Percentiles rank a stretch among this genome's conserved stretches.
Evolutionary conservation across 2,329 filamentous ascomycete genomes (phyloP).

Genomic region (Claviceps monticola): DNA sequence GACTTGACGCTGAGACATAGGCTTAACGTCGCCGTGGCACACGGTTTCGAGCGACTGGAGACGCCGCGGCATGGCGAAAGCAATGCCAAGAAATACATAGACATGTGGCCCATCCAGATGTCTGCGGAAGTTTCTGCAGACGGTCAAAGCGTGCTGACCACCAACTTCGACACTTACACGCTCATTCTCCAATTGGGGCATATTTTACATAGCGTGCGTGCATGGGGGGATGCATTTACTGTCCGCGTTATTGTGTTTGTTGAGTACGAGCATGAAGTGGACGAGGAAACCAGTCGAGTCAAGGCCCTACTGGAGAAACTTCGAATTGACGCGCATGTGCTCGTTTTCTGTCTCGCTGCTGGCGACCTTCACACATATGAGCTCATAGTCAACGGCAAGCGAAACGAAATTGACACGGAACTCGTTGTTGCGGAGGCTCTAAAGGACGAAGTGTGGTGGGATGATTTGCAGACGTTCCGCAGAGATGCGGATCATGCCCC

Average conservation of each 20-base stretch:
- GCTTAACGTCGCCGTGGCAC: conserved; percentile 74
- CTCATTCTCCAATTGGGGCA: conserved; percentile 79
- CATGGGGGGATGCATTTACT: conserved; percentile 61
- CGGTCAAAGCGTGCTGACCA: conserved; percentile 57
- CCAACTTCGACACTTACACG: conserved; percentile 81
- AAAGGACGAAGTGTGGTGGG: conserved; percentile 70
- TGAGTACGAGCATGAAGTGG: conserved; percentile 73
- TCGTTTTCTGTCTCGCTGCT: conserved; percentile 70
- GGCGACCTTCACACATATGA: conserved; percentile 62
- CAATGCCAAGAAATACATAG: conserved; percentile 64
- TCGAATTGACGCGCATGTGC: conserved; percentile 63
- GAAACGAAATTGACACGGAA: conserved; percentile 39
- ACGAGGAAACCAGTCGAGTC: conserved; percentile 62
- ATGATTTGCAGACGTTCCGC: conserved; percentile 49
- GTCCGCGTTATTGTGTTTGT: conserved; percentile 77
- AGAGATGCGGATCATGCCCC: conserved; percentile 25
- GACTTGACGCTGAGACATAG: conserved; percentile 65
- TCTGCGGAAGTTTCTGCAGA: conserved; percentile 65
- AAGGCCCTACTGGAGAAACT: conserved; percentile 64
- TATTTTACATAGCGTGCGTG: conserved; percentile 67
- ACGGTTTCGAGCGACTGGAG: conserved; percentile 65
- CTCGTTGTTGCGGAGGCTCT: conserved; percentile 52
- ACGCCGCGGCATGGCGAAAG: conserved; percentile 46
- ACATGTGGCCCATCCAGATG: conserved; percentile 90
- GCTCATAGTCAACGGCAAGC: conserved; percentile 59